These are phyloP conservation scores for Penicillium malachiteum DNA, from an alignment of 495 filamentous ascomycete species.

Conservation along the genomic window DNA sequence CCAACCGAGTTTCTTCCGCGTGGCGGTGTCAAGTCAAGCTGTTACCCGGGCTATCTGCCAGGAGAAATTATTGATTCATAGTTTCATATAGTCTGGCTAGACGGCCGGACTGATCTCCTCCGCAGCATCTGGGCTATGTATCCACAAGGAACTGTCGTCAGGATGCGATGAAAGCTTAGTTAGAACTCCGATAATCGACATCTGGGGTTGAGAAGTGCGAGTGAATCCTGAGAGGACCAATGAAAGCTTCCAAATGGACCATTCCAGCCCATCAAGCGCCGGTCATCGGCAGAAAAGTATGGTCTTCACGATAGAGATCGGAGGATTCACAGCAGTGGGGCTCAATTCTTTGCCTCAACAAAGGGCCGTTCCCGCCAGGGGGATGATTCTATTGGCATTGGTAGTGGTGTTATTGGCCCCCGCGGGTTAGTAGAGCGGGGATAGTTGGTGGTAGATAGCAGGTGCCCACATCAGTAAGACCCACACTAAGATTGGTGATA, in stretches of 20 bases:
- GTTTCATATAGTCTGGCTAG: no score
- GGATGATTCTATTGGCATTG: conserved; percentile 7
- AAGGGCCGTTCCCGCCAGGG: conserved; percentile 8
- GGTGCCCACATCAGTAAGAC: not conserved
- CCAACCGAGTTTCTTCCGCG: not conserved
- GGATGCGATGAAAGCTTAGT: not conserved
- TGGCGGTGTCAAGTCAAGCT: not conserved
- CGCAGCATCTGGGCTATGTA: not conserved
- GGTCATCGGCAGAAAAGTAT: conserved; percentile 18
- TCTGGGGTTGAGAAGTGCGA: not conserved
- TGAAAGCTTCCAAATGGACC: not conserved
- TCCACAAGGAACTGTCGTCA: not conserved
- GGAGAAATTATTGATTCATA: not conserved
- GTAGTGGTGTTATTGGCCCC: conserved; percentile 11
- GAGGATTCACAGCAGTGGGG: conserved; percentile 8
- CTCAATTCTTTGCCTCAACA: conserved; percentile 8
- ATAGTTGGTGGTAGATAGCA: not conserved
- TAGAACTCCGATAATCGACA: not conserved
- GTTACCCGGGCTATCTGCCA: not conserved
- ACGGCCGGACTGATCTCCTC: not conserved
- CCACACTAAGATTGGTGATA: not conserved
- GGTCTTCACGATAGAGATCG: conserved; percentile 1
- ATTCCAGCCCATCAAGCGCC: conserved; percentile 5
- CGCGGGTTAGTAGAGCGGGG: not conserved
- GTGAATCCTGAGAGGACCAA: not conserved